A percentile compares a stretch with the other conserved stretches of the same genome.
Conservation (phyloP, 2,329 filamentous ascomycete species). For the Cercospora nicotianae region DNA sequence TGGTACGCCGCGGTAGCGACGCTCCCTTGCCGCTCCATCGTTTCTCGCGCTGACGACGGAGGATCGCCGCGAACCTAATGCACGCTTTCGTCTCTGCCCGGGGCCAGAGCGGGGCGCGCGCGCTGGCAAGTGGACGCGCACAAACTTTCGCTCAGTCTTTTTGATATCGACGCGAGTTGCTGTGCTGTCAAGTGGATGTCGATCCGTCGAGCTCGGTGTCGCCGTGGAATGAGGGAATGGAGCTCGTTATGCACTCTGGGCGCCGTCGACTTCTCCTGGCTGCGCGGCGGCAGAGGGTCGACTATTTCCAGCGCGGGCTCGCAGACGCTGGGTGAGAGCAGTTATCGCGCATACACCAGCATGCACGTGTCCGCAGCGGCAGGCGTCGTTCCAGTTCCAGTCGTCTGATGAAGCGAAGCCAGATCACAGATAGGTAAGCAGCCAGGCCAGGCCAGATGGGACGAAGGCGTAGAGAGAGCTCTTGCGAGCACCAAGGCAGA, state of each 20-base stretch:
- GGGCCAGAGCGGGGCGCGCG: constrained; percentile 31
- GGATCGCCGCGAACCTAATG: constrained; percentile 15
- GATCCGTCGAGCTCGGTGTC: constrained; percentile 10
- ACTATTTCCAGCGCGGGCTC: constrained; percentile 3
- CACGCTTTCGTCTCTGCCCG: constrained; percentile 28
- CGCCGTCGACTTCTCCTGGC: constrained; percentile 3
- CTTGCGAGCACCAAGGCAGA: constrained; percentile 16
- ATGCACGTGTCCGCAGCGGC: constrained; percentile 25
- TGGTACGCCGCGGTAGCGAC: constrained; percentile 30
- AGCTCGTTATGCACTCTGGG: constrained; percentile 17
- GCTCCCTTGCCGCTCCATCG: constrained; percentile 33
- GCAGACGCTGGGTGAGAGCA: constrained; percentile 16
- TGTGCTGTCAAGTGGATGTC: constrained; percentile 22
- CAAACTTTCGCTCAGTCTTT: not conserved
- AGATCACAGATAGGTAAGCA: constrained; percentile 3
- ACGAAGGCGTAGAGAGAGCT: constrained; percentile 12
- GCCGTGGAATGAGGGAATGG: constrained; percentile 12
- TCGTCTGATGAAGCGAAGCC: constrained; percentile 1
- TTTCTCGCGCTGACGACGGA: constrained; percentile 14
- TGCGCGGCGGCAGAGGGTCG: not conserved
- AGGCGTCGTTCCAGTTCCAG: not conserved
- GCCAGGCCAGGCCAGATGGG: not conserved
- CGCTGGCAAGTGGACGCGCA: constrained; percentile 17
- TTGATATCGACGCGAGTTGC: constrained; percentile 4
- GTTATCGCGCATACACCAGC: constrained; percentile 17